Base-by-base conservation (phyloP, 352 stramenopile species). In the Phytophthora idaei region DNA sequence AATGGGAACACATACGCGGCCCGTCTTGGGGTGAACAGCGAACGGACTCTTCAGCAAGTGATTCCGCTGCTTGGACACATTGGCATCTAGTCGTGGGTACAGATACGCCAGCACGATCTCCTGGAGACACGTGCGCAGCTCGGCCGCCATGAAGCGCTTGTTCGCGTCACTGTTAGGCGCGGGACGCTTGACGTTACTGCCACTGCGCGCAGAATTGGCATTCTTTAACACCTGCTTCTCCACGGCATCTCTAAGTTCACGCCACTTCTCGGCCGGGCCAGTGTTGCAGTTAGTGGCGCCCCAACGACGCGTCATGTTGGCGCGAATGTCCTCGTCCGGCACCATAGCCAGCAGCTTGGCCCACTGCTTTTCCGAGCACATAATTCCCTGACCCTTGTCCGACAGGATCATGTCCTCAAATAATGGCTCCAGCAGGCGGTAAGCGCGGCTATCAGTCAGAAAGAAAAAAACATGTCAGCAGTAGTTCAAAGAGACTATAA, bases 41-140 rank as follows among this genome's bases (percentile, higher is more conserved):
- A 99, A 99, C 29, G 98, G 98, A 78, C 84, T 98, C 79, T 99
- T 99, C 39, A 99, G 86, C 84, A 99, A 98, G 88, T 99, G 98
- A 90, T 99, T 99, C 58, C 97, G 90, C 74, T 98, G 95, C 76
- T 99, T 99, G 63, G 97, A 99, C 52, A 99, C 98, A 77, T 99
- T 99, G 39, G 98, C 98, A 97, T 99, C 98, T 63, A 99, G 74
- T 37, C 98, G 89, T 12, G 98, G 97, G 76, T 99, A 99, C 31
- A 97, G 88, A 66, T 99, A 97, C 36, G 88, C 81, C 59, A 99
- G 95, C 39, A 99, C 96, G 46, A 98, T 98, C 78, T 99, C 94
- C 59, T 95, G 86, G 21, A 98, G 72, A 87, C 96, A 99, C 42
- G 87, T 93, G 44, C 90, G 77, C 41, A 96, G 74, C 36, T 94